Conservation (phyloP, 2,329 filamentous ascomycete genomes). For the Phoma herbarum region DNA sequence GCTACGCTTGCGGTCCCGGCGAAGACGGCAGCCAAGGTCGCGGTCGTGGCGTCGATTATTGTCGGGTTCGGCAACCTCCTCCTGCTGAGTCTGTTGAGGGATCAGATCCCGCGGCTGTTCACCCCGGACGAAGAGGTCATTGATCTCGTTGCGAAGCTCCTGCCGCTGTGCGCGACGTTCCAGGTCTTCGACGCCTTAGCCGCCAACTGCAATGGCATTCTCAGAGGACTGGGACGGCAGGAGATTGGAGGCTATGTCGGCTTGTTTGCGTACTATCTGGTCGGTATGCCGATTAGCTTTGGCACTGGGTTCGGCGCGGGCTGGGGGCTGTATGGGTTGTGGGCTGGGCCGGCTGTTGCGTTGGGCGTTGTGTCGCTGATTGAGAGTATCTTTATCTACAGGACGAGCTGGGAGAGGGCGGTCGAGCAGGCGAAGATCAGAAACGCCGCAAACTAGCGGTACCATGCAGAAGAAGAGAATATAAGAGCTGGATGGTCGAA, state of each 20-base stretch:
- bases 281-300: constrained; percentile 86
- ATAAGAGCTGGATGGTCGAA: too few relatives aligned
- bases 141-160: constrained; percentile 69
- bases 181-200: constrained; percentile 88
- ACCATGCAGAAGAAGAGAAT: too few relatives aligned
- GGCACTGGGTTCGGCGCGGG: constrained; percentile 76
- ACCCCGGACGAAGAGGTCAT: constrained; percentile 73
- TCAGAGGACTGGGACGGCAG: constrained; percentile 88
- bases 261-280: constrained; percentile 82
- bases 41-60: constrained; percentile 70
- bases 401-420: constrained; percentile 65
- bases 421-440: constrained; percentile 67
- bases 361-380: constrained; percentile 67
- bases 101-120: constrained; percentile 78
- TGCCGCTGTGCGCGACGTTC: constrained; percentile 86
- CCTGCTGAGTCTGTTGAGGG: constrained; percentile 72
- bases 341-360: constrained; percentile 71
- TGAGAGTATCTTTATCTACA: constrained; percentile 65
- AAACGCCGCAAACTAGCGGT: constrained; percentile 56
- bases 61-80: constrained; percentile 83
- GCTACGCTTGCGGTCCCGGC: constrained; percentile 83
- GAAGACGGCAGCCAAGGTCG: constrained; percentile 80
- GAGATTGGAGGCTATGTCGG: constrained; percentile 91
- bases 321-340: constrained; percentile 83
- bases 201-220: constrained; percentile 80